Percentiles rank a stretch among this genome's conserved stretches.
These are phyloP conservation scores for Daphne laureola DNA, from an alignment of 441 rosid genomes.

Conservation along the genomic window DNA sequence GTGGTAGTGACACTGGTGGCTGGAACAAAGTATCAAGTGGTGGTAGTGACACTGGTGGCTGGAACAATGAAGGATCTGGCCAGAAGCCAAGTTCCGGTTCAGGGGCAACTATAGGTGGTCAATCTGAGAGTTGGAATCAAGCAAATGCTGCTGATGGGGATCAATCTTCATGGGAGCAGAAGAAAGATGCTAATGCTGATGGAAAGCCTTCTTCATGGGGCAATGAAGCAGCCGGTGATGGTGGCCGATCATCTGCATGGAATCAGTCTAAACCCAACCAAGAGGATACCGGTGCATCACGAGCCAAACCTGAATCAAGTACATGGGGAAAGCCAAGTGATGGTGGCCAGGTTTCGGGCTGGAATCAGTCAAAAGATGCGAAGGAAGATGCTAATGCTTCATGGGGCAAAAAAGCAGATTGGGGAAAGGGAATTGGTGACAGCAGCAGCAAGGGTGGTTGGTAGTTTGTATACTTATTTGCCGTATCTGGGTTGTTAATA, in stretches of 20 bases:
- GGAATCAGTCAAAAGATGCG: conserved; percentile 16
- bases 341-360: conserved; percentile 17
- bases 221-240: too few species aligned
- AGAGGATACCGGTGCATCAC: conserved; percentile 14
- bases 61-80: conserved; percentile 21
- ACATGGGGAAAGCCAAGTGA: conserved; percentile 23
- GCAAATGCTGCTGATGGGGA: conserved; percentile 16
- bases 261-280: conserved; percentile 3
- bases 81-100: conserved; percentile 17
- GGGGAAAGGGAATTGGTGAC: conserved; percentile 17
- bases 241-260: conserved; percentile 4
- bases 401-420: conserved; percentile 23
- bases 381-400: conserved; percentile 14
- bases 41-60: conserved; percentile 13
- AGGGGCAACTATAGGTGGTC: conserved; percentile 15
- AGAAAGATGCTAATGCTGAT: conserved; percentile 6
- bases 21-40: conserved; percentile 14
- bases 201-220: conserved; percentile 15
- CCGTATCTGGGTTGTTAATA: too few species aligned
- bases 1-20: conserved; percentile 1
- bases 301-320: conserved; percentile 32
- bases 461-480: conserved; percentile 7
- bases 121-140: conserved; percentile 14
- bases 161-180: conserved; percentile 8
- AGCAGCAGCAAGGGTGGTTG: conserved; percentile 30